Base-by-base conservation (phyloP, 2,329 filamentous ascomycete species). In the Pseudogymnoascus sp. region DNA sequence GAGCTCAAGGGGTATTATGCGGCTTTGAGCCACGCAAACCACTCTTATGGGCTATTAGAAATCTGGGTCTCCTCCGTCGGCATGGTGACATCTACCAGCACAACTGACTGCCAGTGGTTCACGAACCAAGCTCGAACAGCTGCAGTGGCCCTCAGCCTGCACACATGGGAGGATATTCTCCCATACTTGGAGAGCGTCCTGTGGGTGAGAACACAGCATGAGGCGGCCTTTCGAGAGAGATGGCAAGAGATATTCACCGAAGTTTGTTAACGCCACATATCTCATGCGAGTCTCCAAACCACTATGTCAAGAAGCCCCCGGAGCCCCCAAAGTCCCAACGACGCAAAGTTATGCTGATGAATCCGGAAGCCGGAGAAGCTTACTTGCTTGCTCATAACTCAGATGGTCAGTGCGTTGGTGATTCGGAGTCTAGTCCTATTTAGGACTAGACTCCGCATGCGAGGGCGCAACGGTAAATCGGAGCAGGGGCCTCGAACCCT, bases 61-160 rank as follows among this genome's bases (percentile, higher is more conserved):
- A 61, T 78, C 2, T 82, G 80, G 79, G 58, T 78, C n/a, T 48
- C 75, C 2, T 69, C 74, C 0, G 66, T 79, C 33, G 78, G 77
- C 1, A 70, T 80, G 67, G 71, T 72, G 2, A 73, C 75, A 1
- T 70, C 74, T 0, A 63, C 62, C 2, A 69, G 69, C 1, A 70
- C 72, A 13, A 15, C 61, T 1, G 63, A 74, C 5, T 61, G 70
- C 13, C 60, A 65, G 6, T 75, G 71, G 71, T 74, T 77, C 5
- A 55, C 33, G 1, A 65, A 68, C 1, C 64, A 65, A 58, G 71
- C 74, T 10, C 29, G 48, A 7, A 42, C 52, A 31, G 7, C 61
- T 67, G 7, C 37, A 27, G 9, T 58, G 40, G 25, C 39, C 13
- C 40, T 64, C 5, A 31, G 33, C 12, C 9, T 69, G 5, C 39